Conservation (phyloP, 202 grass and related monocot species). For the Setaria italica region DNA sequence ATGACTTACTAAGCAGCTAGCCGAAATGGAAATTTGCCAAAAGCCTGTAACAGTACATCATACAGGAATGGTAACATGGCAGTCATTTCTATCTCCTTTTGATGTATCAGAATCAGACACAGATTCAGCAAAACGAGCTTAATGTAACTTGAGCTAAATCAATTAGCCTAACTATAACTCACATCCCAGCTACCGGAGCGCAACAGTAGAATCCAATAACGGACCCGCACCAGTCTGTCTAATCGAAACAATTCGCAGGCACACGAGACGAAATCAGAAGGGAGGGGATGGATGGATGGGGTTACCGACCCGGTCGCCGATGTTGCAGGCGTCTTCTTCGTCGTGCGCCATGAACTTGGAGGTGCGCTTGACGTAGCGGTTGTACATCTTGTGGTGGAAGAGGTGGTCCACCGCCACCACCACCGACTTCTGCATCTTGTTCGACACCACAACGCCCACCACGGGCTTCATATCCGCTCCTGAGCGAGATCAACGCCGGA, state of each 20-base stretch:
- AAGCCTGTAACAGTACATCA: neutral
- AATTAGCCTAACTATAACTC: conserved; percentile 8
- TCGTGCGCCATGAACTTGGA: conserved; percentile 98
- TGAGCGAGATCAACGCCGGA: no score
- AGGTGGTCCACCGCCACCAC: conserved; percentile 94
- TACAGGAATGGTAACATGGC: neutral
- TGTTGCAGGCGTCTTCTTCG: conserved; percentile 67
- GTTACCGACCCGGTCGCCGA: conserved; percentile 74
- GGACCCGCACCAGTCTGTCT: neutral
- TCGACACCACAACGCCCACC: conserved; percentile 92
- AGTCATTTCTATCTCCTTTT: neutral
- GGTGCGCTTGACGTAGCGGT: conserved; percentile 94
- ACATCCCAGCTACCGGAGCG: neutral
- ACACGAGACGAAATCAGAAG: neutral
- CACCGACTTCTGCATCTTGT: conserved; percentile 99
- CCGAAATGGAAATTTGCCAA: neutral
- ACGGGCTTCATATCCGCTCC: conserved; percentile 67
- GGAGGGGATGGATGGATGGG: neutral
- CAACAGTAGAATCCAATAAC: neutral
- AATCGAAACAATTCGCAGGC: neutral
- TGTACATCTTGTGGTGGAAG: conserved; percentile 90
- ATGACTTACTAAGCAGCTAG: neutral
- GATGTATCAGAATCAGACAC: neutral
- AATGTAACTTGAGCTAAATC: neutral
- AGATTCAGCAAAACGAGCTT: neutral